phyloP scores from a whole-genome alignment of 108 stramenopile species.

The Skeletonema costatum region DNA sequence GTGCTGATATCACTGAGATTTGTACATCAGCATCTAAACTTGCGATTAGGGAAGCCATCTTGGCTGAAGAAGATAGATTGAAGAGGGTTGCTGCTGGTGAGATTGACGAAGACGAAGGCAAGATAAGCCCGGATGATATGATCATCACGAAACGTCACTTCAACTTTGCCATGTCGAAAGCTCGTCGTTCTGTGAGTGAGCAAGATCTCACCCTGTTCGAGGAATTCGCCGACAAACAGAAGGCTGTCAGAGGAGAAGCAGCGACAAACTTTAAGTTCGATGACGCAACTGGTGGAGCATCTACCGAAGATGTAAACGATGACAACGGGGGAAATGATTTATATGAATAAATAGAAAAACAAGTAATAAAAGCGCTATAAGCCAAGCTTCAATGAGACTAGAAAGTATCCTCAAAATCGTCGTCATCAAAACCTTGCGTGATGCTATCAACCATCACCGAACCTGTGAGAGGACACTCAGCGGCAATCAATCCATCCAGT shows the following conservation, averaged over 20 bases:
- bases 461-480: constrained; percentile 88
- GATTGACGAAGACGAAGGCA: constrained; percentile 58
- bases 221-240: constrained; percentile 88
- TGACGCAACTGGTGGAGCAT: constrained; percentile 20
- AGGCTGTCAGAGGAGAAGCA: constrained; percentile 83
- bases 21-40: constrained; percentile 92
- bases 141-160: constrained; percentile 86
- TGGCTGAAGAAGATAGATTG: constrained; percentile 61
- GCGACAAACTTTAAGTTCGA: constrained; percentile 89
- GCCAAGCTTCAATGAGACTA: not conserved
- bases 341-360: constrained; percentile 42
- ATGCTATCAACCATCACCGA: constrained; percentile 83
- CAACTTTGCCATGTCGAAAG: constrained; percentile 93
- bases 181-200: constrained; percentile 86
- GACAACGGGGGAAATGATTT: constrained; percentile 46
- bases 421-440: constrained; percentile 55
- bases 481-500: constrained; percentile 86
- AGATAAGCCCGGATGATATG: constrained; percentile 52
- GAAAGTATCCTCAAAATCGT: constrained; percentile 18
- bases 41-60: constrained; percentile 93
- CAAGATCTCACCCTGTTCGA: constrained; percentile 90
- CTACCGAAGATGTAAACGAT: constrained; percentile 41
- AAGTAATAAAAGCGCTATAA: not conserved
- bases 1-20: constrained; percentile 96
- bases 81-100: constrained; percentile 63